These are phyloP conservation scores for Hordeum pubiflorum DNA, from an alignment of 202 grass and related monocot species.

Conservation along the genomic window DNA sequence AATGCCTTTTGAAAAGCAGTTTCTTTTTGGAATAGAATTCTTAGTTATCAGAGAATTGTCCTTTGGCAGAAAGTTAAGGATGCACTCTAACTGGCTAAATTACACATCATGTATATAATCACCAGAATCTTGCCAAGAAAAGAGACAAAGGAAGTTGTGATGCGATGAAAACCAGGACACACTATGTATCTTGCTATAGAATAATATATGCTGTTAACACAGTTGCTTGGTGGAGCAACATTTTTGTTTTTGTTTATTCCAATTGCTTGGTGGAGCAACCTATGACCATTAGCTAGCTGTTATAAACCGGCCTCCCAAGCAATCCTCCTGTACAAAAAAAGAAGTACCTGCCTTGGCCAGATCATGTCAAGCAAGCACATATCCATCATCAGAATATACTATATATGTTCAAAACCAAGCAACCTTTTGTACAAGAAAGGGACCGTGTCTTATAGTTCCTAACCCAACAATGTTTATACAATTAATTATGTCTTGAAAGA, in stretches of 20 bases:
- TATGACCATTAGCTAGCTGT: background rate
- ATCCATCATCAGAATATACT: background rate
- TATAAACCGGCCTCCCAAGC: background rate
- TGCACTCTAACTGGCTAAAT: background rate
- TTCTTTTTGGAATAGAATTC: background rate
- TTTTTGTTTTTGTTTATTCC: background rate
- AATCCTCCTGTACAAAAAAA: background rate
- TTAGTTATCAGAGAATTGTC: background rate
- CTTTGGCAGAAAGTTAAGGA: background rate
- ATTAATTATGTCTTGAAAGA: background rate
- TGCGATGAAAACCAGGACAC: background rate
- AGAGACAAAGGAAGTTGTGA: background rate
- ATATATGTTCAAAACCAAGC: background rate
- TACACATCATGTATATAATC: background rate
- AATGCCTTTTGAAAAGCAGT: background rate
- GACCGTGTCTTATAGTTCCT: background rate
- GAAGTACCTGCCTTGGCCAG: background rate
- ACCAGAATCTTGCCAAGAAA: background rate
- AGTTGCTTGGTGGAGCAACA: background rate
- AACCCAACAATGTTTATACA: background rate
- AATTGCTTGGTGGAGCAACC: background rate
- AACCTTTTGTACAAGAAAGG: conserved; percentile 3
- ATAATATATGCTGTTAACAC: background rate
- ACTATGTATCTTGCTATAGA: background rate
- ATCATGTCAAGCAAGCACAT: background rate